Evolutionary conservation across 768 basidiomycete species (phyloP).

Genomic region (Hericium erinaceus): DNA sequence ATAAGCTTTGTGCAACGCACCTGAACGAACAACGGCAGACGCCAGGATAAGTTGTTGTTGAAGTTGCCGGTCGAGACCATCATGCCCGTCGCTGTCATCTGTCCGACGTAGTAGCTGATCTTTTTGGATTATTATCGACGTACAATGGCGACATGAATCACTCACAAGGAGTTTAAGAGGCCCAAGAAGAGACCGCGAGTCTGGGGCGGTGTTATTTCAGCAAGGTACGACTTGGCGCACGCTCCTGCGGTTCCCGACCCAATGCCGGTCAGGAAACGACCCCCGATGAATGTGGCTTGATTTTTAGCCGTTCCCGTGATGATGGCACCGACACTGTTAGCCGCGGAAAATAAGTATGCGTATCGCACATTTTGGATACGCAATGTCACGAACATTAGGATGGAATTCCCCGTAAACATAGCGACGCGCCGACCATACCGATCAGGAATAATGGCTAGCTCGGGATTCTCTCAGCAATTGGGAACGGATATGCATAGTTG

Average conservation of each 20-base stretch:
- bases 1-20: conserved; percentile 11
- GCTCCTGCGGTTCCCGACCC: conserved; percentile 37
- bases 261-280: conserved; percentile 42
- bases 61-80: conserved; percentile 41
- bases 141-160: neutral
- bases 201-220: conserved; percentile 40
- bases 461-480: neutral
- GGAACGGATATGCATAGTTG: neutral
- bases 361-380: neutral
- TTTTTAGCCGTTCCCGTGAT: conserved; percentile 39
- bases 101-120: conserved; percentile 40
- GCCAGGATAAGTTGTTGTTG: conserved; percentile 35
- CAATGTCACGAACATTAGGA: conserved; percentile 29
- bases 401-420: conserved; percentile 39
- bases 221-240: conserved; percentile 41
- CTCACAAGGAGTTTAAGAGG: conserved; percentile 42
- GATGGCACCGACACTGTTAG: conserved; percentile 33
- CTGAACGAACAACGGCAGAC: conserved; percentile 43
- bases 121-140: neutral
- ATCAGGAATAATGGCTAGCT: conserved; percentile 36
- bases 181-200: conserved; percentile 42
- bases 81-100: conserved; percentile 47
- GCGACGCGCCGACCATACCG: conserved; percentile 39
- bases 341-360: neutral
- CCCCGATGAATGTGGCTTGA: conserved; percentile 33